Evolutionary conservation across 225 moss, liverwort and hornwort genomes (phyloP).

Genomic region (Physcomitrium patens): DNA sequence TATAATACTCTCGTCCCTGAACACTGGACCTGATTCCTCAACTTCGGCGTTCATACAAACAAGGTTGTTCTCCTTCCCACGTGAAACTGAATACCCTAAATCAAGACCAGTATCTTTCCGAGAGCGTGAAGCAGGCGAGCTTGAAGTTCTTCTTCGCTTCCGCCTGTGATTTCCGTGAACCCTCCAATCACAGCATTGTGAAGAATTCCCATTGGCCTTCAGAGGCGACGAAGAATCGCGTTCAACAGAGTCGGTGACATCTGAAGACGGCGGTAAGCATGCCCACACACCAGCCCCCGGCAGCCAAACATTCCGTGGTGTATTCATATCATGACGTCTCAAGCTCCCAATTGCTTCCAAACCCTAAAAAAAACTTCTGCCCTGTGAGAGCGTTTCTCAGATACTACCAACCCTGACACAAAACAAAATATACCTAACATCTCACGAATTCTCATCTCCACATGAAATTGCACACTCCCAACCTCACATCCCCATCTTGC

Average conservation of each 20-base stretch:
- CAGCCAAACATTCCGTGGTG: constrained; percentile 55
- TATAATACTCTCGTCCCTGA: neutral
- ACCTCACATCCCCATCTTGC: too few species aligned
- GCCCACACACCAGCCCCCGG: constrained; percentile 58
- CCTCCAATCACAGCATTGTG: neutral
- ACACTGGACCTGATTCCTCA: constrained; percentile 11
- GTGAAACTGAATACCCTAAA: neutral
- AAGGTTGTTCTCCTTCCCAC: neutral
- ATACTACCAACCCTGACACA: neutral
- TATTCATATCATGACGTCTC: constrained; percentile 30
- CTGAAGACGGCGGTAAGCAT: constrained; percentile 29
- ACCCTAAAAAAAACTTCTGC: neutral
- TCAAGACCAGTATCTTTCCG: neutral
- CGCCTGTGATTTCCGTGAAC: neutral
- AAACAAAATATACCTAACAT: neutral
- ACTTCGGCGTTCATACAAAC: neutral
- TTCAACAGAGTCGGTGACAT: constrained; percentile 1
- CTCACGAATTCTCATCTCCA: neutral
- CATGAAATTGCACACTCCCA: too few species aligned
- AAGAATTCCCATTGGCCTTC: neutral
- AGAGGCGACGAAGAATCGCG: neutral
- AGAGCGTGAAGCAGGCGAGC: constrained; percentile 11
- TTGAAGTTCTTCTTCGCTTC: constrained; percentile 26
- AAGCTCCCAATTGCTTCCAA: neutral
- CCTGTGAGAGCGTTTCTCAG: neutral